These are phyloP conservation scores for Citrus trifoliata DNA, from an alignment of 345 rosid species.

Conservation along the genomic window DNA sequence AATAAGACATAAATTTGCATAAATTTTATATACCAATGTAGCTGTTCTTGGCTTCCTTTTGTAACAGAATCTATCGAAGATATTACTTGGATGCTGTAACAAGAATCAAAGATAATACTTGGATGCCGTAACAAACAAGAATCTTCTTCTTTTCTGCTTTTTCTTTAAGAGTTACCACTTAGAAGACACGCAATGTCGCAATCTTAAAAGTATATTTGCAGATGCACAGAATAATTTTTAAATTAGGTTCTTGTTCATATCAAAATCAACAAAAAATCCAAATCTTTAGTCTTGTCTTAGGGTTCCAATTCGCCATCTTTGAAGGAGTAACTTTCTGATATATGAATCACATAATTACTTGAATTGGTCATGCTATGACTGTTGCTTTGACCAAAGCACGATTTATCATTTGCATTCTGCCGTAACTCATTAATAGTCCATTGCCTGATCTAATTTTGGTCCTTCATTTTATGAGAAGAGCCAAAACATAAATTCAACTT, in stretches of 20 bases:
- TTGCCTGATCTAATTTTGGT: background rate
- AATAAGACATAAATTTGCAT: too few relatives aligned
- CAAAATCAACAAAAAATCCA: background rate
- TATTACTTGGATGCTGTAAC: too few relatives aligned
- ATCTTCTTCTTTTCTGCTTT: too few relatives aligned
- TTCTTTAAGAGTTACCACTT: background rate
- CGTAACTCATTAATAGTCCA: background rate
- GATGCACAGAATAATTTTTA: background rate
- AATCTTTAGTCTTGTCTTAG: background rate
- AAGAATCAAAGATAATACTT: too few relatives aligned
- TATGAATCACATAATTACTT: background rate
- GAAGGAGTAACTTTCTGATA: background rate
- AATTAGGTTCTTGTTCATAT: background rate
- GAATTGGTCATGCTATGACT: background rate
- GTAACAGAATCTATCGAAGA: too few relatives aligned
- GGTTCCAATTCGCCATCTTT: background rate
- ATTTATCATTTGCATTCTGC: background rate
- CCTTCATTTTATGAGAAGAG: background rate
- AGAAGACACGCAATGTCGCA: constrained; percentile 1
- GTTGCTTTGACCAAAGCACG: background rate
- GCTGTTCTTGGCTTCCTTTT: too few relatives aligned
- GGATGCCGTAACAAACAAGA: too few relatives aligned
- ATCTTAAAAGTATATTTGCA: constrained; percentile 9
- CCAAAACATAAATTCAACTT: background rate
- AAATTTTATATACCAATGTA: too few relatives aligned